A percentile compares a stretch with the other conserved stretches of the same genome.
These are phyloP conservation scores for Bassia scoparia DNA, from an alignment of 148 eudicot species.

Conservation along the genomic window DNA sequence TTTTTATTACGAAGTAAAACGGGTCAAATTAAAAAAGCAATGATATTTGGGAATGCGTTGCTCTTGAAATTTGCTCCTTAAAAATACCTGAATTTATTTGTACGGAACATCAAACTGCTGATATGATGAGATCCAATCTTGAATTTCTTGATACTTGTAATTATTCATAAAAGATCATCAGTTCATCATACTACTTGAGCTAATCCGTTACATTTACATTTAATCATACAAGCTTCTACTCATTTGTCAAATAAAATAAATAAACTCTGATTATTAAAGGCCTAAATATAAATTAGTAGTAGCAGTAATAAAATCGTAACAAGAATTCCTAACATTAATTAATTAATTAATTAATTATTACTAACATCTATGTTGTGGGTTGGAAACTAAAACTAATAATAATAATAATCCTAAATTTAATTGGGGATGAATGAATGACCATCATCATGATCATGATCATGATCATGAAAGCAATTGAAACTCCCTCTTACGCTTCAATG, in stretches of 20 bases:
- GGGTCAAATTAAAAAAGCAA: no score
- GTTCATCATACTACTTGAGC: neutral
- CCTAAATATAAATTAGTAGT: neutral
- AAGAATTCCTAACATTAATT: no score
- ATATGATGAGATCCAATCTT: no score
- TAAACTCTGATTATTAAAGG: neutral
- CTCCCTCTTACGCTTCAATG: constrained; percentile 22
- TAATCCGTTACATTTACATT: neutral
- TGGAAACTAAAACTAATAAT: neutral
- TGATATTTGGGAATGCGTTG: no score
- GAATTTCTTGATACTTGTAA: no score
- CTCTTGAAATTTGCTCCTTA: no score
- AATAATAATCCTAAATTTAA: neutral
- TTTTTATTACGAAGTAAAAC: no score
- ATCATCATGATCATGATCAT: neutral
- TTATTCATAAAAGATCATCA: no score
- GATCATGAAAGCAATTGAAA: neutral
- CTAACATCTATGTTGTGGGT: neutral
- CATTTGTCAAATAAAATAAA: neutral
- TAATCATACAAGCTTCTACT: neutral
- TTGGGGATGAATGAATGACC: neutral
- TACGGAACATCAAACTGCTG: no score
- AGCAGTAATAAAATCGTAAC: neutral
- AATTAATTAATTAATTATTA: neutral
- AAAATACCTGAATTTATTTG: no score